These are phyloP conservation scores for Podospora pseudocomata DNA, from an alignment of 495 filamentous ascomycete genomes.

Conservation along the genomic window DNA sequence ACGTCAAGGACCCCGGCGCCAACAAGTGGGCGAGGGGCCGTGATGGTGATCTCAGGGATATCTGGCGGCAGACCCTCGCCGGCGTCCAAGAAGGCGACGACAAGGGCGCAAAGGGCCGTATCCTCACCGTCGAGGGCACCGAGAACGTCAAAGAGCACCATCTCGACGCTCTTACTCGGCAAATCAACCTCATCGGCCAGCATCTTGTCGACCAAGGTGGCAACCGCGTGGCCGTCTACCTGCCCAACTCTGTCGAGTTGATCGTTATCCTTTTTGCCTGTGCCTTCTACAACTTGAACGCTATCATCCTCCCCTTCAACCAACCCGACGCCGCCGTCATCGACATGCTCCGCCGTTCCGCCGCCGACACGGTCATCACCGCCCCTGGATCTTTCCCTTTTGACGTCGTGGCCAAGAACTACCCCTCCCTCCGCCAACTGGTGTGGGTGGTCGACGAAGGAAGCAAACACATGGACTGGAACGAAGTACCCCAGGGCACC, in stretches of 20 bases:
- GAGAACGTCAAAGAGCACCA: conserved; percentile 68
- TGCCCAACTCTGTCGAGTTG: conserved; percentile 90
- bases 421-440: conserved; percentile 68
- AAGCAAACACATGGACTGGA: conserved; percentile 86
- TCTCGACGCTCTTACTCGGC: conserved; percentile 65
- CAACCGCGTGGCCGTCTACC: conserved; percentile 82
- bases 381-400: conserved; percentile 86
- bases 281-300: conserved; percentile 75
- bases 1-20: conserved; percentile 76
- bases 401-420: conserved; percentile 61
- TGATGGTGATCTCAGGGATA: conserved; percentile 86
- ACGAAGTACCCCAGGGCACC: conserved; percentile 72
- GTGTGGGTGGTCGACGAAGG: conserved; percentile 93
- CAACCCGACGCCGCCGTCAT: conserved; percentile 62
- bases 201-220: conserved; percentile 63
- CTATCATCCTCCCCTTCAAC: conserved; percentile 81
- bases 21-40: conserved; percentile 78
- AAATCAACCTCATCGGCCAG: conserved; percentile 83
- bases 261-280: conserved; percentile 60
- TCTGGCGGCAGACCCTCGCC: conserved; percentile 76
- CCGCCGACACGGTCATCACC: conserved; percentile 77
- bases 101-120: conserved; percentile 64
- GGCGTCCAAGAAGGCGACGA: conserved; percentile 57
- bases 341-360: conserved; percentile 62
- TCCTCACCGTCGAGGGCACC: conserved; percentile 76